phyloP scores from a whole-genome alignment of 441 rosid species.

The Mallotus japonicus region DNA sequence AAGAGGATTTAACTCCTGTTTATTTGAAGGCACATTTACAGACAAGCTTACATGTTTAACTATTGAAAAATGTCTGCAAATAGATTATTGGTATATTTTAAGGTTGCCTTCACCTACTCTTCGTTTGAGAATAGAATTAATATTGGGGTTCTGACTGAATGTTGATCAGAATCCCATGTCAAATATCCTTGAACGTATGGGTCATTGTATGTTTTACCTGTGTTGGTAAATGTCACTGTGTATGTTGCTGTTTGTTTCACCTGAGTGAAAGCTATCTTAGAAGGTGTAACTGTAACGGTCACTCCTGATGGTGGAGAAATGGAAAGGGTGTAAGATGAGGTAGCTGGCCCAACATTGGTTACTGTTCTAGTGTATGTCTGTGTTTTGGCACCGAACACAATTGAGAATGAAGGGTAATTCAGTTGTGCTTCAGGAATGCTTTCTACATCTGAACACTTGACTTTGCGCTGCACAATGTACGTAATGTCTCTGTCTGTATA shows the following conservation, averaged over 20 bases:
- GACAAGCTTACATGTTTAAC: too few species aligned
- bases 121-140: conserved; percentile 9
- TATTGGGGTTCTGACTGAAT: conserved; percentile 27
- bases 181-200: conserved; percentile 26
- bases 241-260: conserved; percentile 21
- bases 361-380: conserved; percentile 30
- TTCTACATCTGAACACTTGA: conserved; percentile 17
- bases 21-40: not conserved
- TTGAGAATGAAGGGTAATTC: conserved; percentile 35
- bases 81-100: not conserved
- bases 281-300: conserved; percentile 20
- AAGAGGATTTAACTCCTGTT: not conserved
- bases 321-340: conserved; percentile 17
- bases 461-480: conserved; percentile 19
- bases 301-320: conserved; percentile 24
- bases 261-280: conserved; percentile 17
- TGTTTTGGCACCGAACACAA: conserved; percentile 15
- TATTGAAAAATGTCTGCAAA: not conserved
- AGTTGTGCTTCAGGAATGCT: conserved; percentile 29
- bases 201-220: not conserved
- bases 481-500: conserved; percentile 24
- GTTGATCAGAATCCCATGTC: conserved; percentile 19
- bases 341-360: conserved; percentile 30
- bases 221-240: conserved; percentile 23
- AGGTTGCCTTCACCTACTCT: not conserved